Evolutionary conservation across 441 rosid genomes (phyloP).

Genomic region (Viola pubescens): DNA sequence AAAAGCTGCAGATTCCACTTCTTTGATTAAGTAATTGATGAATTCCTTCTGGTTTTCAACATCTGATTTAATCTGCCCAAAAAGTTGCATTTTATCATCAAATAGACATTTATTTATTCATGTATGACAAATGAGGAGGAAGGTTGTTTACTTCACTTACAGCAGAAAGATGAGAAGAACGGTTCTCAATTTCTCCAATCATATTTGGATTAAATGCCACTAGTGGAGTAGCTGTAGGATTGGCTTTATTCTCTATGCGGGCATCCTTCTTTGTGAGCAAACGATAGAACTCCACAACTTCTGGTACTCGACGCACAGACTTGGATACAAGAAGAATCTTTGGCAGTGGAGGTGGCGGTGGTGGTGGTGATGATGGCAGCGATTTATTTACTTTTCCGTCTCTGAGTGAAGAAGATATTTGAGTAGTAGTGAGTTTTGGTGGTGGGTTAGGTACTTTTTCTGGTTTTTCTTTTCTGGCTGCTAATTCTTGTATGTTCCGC

Average conservation of each 20-base stretch:
- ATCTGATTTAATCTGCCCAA: slow-evolving; percentile 76
- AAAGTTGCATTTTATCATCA: slow-evolving; percentile 6
- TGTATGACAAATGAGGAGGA: neutral
- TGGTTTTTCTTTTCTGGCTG: slow-evolving; percentile 25
- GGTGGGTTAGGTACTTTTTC: slow-evolving; percentile 30
- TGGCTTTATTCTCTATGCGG: slow-evolving; percentile 36
- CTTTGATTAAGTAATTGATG: slow-evolving; percentile 63
- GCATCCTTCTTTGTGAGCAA: slow-evolving; percentile 59
- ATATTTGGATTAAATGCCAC: slow-evolving; percentile 48
- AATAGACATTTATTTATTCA: neutral
- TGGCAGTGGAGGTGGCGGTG: slow-evolving; percentile 83
- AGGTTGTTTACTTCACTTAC: slow-evolving; percentile 42
- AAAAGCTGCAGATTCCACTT: slow-evolving; percentile 74
- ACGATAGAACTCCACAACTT: slow-evolving; percentile 78
- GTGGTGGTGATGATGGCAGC: slow-evolving; percentile 32
- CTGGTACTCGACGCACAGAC: slow-evolving; percentile 67
- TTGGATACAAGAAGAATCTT: slow-evolving; percentile 38
- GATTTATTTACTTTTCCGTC: slow-evolving; percentile 21
- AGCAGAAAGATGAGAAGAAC: slow-evolving; percentile 76
- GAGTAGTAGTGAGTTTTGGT: slow-evolving; percentile 20
- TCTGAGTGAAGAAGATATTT: slow-evolving; percentile 10
- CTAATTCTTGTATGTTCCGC: slow-evolving; percentile 26
- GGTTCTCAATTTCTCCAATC: slow-evolving; percentile 96
- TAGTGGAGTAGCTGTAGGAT: slow-evolving; percentile 27
- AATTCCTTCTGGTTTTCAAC: slow-evolving; percentile 87